Percentiles rank a stretch among this genome's conserved stretches.
Evolutionary conservation across 306 rosid genomes (phyloP).

Genomic region (Cicer yamashitae): DNA sequence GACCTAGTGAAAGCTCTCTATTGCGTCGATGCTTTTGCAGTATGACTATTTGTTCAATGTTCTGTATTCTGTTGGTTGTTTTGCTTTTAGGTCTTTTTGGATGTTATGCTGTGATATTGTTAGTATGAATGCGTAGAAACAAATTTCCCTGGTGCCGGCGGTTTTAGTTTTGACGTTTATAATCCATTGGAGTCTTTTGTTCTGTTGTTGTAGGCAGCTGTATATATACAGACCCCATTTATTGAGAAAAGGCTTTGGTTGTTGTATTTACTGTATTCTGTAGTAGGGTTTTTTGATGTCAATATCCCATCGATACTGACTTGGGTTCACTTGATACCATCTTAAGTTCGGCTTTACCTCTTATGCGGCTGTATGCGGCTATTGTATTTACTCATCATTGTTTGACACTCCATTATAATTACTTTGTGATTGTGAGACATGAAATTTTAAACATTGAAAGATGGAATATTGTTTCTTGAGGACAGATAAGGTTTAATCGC

Average conservation of each 20-base stretch:
- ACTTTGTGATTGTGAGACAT: conserved; percentile 8
- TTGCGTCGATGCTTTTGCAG: background rate
- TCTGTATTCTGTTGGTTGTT: background rate
- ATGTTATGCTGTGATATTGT: background rate
- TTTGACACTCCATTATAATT: background rate
- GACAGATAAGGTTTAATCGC: background rate
- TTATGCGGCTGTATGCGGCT: background rate
- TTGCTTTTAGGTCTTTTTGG: conserved; percentile 1
- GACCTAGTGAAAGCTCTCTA: background rate
- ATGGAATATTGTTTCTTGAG: background rate
- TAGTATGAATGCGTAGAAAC: conserved; percentile 1
- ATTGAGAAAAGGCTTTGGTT: background rate
- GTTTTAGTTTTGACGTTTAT: conserved; percentile 4
- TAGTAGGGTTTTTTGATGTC: background rate
- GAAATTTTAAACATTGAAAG: background rate
- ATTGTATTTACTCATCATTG: conserved; percentile 1
- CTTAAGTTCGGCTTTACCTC: background rate
- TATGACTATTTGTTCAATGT: background rate
- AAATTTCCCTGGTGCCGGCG: background rate
- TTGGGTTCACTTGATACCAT: background rate
- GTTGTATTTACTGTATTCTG: background rate
- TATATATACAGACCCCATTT: background rate
- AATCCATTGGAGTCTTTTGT: background rate
- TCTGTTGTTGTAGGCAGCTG: background rate
- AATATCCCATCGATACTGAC: background rate